Evolutionary conservation across 2,329 filamentous ascomycete genomes (phyloP).

Genomic region (Ceratocystis cubensis): DNA sequence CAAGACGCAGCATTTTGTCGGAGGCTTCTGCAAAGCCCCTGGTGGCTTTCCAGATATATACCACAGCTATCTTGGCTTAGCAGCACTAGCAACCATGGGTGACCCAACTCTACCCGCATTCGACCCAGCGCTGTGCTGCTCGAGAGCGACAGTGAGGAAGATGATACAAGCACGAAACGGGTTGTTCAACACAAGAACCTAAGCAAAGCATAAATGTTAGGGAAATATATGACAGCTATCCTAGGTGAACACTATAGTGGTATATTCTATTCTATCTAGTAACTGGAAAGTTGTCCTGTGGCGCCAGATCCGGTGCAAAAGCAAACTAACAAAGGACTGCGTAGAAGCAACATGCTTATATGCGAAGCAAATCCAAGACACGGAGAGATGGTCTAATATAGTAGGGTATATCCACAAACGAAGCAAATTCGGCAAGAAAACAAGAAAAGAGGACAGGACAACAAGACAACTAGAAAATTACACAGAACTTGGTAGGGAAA

Average conservation of each 20-base stretch:
- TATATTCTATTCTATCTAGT: slow-evolving; percentile 16
- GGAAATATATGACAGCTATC: too few relatives aligned
- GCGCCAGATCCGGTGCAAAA: neutral
- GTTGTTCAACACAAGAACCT: neutral
- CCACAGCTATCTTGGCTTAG: slow-evolving; percentile 79
- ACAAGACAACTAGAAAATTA: neutral
- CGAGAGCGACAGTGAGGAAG: slow-evolving; percentile 42
- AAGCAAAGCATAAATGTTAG: too few relatives aligned
- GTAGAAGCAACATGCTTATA: neutral
- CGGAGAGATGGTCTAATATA: neutral
- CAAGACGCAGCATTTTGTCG: slow-evolving; percentile 75
- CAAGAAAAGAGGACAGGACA: neutral
- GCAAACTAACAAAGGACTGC: neutral
- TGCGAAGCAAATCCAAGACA: neutral
- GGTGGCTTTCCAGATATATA: slow-evolving; percentile 64
- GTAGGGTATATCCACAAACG: slow-evolving; percentile 8
- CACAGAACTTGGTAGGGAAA: neutral
- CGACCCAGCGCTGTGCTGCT: slow-evolving; percentile 67
- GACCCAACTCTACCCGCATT: slow-evolving; percentile 57
- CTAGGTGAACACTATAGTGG: slow-evolving; percentile 3
- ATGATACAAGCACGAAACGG: slow-evolving; percentile 36
- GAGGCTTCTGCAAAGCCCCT: slow-evolving; percentile 64
- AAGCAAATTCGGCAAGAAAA: neutral
- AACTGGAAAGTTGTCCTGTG: neutral
- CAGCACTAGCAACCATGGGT: slow-evolving; percentile 60